Conservation (phyloP, 2,329 filamentous ascomycete species). For the Aspergillus texensis region DNA sequence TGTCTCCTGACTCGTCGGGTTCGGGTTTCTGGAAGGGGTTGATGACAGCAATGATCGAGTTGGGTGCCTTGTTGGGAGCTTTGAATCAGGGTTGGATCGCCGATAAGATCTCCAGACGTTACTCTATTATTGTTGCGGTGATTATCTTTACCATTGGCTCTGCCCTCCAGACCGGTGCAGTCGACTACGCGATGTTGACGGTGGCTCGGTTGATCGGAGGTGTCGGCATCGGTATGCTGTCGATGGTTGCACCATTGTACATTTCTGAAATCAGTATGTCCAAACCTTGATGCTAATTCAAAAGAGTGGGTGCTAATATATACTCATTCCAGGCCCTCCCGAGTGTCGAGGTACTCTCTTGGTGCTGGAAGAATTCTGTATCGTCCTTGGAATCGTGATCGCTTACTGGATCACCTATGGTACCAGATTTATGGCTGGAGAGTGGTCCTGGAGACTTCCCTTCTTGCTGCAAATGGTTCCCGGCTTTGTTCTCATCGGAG, state of each 20-base stretch:
- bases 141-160: conserved; percentile 56
- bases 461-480: conserved; percentile 53
- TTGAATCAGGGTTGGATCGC: conserved; percentile 54
- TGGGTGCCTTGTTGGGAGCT: conserved; percentile 53
- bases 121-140: conserved; percentile 56
- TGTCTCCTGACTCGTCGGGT: conserved; percentile 42
- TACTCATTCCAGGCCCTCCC: conserved; percentile 36
- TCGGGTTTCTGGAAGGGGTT: conserved; percentile 48
- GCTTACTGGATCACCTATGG: conserved; percentile 49
- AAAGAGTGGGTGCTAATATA: not conserved
- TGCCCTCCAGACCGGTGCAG: conserved; percentile 54
- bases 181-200: conserved; percentile 55
- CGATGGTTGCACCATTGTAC: conserved; percentile 55
- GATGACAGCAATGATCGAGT: conserved; percentile 59
- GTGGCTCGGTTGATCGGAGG: conserved; percentile 55
- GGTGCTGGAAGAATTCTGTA: conserved; percentile 46
- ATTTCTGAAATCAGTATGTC: conserved; percentile 52
- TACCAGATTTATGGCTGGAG: conserved; percentile 46
- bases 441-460: conserved; percentile 53
- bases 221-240: conserved; percentile 55
- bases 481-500: conserved; percentile 39
- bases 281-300: not conserved
- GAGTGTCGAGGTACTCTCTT: conserved; percentile 52
- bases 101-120: conserved; percentile 56
- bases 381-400: conserved; percentile 46